Percentiles rank a stretch among this genome's conserved stretches.
Evolutionary conservation across 2,329 filamentous ascomycete species (phyloP).

Genomic region (Aspergillus brunneoviolaceus): DNA sequence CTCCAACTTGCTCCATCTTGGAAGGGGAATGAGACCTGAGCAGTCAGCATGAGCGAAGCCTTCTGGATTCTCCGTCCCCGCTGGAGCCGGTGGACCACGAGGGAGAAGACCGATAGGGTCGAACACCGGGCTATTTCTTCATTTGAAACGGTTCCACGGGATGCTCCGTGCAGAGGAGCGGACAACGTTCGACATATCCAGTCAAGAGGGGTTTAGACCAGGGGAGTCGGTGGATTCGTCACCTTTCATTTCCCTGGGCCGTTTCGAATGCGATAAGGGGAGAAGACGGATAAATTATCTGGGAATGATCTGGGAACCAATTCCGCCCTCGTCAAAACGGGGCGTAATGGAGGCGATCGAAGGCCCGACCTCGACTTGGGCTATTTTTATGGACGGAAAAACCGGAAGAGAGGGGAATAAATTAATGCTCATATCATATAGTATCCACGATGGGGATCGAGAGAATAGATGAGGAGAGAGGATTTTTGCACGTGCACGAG

Average conservation of each 20-base stretch:
- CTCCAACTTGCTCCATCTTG: background rate
- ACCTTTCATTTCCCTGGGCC: conserved; percentile 3
- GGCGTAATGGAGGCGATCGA: background rate
- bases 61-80: background rate
- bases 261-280: conserved; percentile 9
- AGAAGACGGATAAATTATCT: background rate
- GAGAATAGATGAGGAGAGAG: too few relatives aligned
- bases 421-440: background rate
- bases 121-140: background rate
- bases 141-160: conserved; percentile 6
- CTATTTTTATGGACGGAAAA: background rate
- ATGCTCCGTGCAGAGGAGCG: conserved; percentile 6
- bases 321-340: background rate
- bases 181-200: background rate
- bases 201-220: background rate
- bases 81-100: conserved; percentile 3
- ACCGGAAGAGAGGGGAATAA: background rate
- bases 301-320: background rate
- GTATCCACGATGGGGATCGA: background rate
- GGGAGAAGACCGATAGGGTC: conserved; percentile 6
- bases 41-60: conserved; percentile 1
- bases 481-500: background rate
- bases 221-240: conserved; percentile 8
- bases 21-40: background rate
- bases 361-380: background rate